Percentiles rank a stretch among this genome's conserved stretches.
Evolutionary conservation across 371 early-diverging fungal genomes (phyloP).

Genomic region (Catenaria anguillulae): DNA sequence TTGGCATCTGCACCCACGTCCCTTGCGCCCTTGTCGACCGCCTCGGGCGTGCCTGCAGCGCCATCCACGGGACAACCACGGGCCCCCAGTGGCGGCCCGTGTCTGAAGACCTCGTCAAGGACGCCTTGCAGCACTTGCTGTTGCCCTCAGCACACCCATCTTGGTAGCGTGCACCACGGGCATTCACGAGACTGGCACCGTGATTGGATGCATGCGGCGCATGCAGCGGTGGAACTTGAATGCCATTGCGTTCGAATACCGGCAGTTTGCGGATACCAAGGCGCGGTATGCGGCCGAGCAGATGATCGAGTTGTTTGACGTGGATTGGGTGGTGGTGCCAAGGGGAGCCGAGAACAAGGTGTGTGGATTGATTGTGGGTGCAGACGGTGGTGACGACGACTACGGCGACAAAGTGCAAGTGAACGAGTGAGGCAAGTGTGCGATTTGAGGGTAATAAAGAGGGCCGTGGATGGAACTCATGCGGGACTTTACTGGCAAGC

Average conservation of each 20-base stretch:
- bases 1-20: too few relatives aligned
- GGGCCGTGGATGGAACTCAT: too few relatives aligned
- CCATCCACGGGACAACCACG: too few relatives aligned
- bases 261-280: slow-evolving; percentile 74
- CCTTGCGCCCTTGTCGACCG: too few relatives aligned
- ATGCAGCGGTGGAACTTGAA: slow-evolving; percentile 92
- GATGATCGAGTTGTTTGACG: slow-evolving; percentile 88
- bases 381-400: too few relatives aligned
- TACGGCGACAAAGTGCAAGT: too few relatives aligned
- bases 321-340: slow-evolving; percentile 79
- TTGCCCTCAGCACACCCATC: slow-evolving; percentile 54
- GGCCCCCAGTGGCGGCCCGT: slow-evolving; percentile 90
- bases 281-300: slow-evolving; percentile 76
- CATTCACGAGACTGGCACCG: slow-evolving; percentile 54
- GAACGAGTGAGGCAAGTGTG: too few relatives aligned
- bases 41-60: too few relatives aligned
- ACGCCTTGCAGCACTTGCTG: slow-evolving; percentile 68
- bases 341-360: too few relatives aligned
- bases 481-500: too few relatives aligned
- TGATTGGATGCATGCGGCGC: slow-evolving; percentile 85
- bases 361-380: too few relatives aligned
- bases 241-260: slow-evolving; percentile 86
- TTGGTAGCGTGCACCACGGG: slow-evolving; percentile 85
- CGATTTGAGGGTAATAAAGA: too few relatives aligned
- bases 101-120: slow-evolving; percentile 86